Base-by-base conservation (phyloP, 768 basidiomycete species). In the Tricholoma flavovirens region DNA sequence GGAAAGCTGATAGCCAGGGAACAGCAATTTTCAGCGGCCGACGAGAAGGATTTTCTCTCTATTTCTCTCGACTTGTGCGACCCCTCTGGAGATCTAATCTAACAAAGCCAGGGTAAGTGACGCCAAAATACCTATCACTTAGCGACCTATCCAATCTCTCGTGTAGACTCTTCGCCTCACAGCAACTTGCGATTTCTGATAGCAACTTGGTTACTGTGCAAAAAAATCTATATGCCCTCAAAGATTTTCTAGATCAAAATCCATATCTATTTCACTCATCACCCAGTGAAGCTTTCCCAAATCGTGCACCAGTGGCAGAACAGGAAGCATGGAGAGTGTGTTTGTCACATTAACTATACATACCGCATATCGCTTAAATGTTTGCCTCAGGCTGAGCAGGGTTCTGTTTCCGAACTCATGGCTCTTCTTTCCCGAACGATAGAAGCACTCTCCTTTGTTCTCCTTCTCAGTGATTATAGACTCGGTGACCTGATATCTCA, bases 361-460 rank as follows among this genome's bases (percentile, higher is more conserved):
- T 29, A n/a, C 6, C 48, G 10, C 46, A 21, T 12, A 17, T 40
- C 26, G 15, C 57, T 55, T 43, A 64, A 56, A 66, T 60, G 30
- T 32, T 56, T 50, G 32, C 58, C 53, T 42, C 59, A 93, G 88
- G 88, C 83, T 2, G 93, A 96, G 67, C 87, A 91, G 66, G 78
- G 69, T 49, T 93, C 93, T 14, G 86, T 91, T n/a, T 75, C 78
- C n/a, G 85, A 90, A 66, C 73, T 96, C 6, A 78, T 85, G 48
- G 72, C 79, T 17, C 80, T 99, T 45, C 73, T 98, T 46, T 82
- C 81, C 9, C 84, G 95, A 65, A 86, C 92, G 4, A 90, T 98
- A 49, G 97, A 99, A 70, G 97, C 92, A 0, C 83, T 98, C 55
- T 92, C 93, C 0, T 99, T 98, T 69, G 77, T 98, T 51, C 78